Conservation (phyloP, 2,329 filamentous ascomycete genomes). For the Diaporthe caulivora region DNA sequence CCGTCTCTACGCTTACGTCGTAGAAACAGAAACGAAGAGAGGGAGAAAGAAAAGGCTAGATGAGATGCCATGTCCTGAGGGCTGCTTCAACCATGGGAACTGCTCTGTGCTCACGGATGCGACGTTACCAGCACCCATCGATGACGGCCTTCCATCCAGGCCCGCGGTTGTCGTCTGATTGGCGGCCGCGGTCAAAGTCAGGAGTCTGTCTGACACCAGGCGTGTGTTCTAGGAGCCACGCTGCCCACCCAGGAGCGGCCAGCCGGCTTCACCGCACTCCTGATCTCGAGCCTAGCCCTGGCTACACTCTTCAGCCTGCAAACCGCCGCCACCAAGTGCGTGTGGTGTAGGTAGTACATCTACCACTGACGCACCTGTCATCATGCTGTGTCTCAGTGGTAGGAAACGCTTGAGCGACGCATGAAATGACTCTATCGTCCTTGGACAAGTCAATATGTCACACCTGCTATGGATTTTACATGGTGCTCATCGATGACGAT, state of each 20-base stretch:
- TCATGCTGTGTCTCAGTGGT: constrained; percentile 27
- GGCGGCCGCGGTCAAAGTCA: constrained; percentile 23
- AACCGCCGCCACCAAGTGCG: neutral
- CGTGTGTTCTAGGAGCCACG: no score
- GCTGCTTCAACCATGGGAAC: neutral
- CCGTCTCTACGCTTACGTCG: neutral
- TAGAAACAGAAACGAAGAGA: neutral
- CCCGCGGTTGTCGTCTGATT: constrained; percentile 11
- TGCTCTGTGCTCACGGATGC: neutral
- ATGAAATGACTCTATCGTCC: constrained; percentile 16
- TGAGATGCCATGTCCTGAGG: neutral
- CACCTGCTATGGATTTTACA: constrained; percentile 4
- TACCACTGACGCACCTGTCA: neutral
- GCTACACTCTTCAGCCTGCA: neutral
- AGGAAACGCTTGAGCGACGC: neutral
- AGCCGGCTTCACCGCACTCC: neutral
- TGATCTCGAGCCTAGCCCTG: neutral
- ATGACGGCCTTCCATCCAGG: neutral
- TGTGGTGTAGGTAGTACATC: neutral
- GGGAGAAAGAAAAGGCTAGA: neutral
- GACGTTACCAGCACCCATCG: constrained; percentile 19
- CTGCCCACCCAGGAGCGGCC: neutral
- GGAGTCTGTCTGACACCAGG: constrained; percentile 15
- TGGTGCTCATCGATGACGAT: constrained; percentile 19
- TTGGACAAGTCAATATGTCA: constrained; percentile 2